Percentiles rank a stretch among this genome's conserved stretches.
Conservation (phyloP, 495 filamentous ascomycete species). For the Collariella sp. region DNA sequence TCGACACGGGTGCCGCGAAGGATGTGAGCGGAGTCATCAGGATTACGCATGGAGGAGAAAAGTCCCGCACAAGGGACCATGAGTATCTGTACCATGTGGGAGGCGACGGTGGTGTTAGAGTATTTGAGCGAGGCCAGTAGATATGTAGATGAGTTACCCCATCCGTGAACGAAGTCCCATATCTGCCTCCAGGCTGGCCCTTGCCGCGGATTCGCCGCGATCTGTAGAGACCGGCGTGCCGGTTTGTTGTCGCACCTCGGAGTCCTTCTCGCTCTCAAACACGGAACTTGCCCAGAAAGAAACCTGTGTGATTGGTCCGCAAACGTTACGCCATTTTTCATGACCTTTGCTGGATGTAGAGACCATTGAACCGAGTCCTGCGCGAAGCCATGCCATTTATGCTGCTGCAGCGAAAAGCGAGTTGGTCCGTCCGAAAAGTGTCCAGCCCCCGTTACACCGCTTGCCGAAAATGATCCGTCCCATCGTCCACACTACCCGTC, state of each 20-base stretch:
- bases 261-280: not conserved
- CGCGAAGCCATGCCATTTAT: conserved; percentile 27
- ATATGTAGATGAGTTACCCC: conserved; percentile 3
- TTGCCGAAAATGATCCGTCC: conserved; percentile 26
- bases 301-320: conserved; percentile 11
- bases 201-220: not conserved
- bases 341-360: conserved; percentile 26
- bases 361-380: conserved; percentile 25
- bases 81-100: conserved; percentile 78
- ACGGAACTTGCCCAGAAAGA: conserved; percentile 6
- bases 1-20: conserved; percentile 77
- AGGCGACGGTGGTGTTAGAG: conserved; percentile 65
- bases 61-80: conserved; percentile 39
- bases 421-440: conserved; percentile 21
- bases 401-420: conserved; percentile 25
- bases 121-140: conserved; percentile 65
- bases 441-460: conserved; percentile 27
- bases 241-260: not conserved
- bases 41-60: conserved; percentile 50
- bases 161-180: not conserved
- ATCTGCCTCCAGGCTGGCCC: not conserved
- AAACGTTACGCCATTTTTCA: conserved; percentile 29
- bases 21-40: conserved; percentile 88
- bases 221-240: not conserved
- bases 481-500: conserved; percentile 19